Conservation (phyloP, 2,329 filamentous ascomycete genomes). For the Diaporthe citri region DNA sequence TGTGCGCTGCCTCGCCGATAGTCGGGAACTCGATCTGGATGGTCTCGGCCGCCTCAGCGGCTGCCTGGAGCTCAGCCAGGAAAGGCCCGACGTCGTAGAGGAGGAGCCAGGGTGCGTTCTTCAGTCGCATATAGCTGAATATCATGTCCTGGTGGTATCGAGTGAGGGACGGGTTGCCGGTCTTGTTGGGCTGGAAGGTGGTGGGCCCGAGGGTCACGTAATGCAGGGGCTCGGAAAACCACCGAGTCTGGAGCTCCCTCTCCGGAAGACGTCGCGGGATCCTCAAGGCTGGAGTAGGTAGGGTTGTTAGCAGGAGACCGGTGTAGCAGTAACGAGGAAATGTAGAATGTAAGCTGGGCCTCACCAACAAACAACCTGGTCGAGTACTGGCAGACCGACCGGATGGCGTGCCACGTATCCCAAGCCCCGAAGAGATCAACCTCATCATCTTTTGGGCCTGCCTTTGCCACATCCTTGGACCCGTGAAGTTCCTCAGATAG, state of each 20-base stretch:
- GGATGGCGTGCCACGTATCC: constrained; percentile 94
- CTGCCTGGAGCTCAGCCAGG: constrained; percentile 50
- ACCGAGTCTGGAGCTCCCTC: constrained; percentile 72
- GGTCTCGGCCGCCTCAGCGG: constrained; percentile 51
- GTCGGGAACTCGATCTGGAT: constrained; percentile 72
- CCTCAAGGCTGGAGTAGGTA: constrained; percentile 60
- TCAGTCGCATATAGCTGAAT: constrained; percentile 73
- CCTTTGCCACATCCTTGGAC: constrained; percentile 47
- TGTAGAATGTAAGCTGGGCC: constrained; percentile 49
- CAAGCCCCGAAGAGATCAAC: constrained; percentile 83
- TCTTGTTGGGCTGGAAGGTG: constrained; percentile 71
- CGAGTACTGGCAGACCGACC: constrained; percentile 88
- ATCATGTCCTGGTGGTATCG: constrained; percentile 73
- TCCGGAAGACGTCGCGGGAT: constrained; percentile 71
- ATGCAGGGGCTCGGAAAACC: constrained; percentile 78
- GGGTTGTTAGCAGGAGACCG: constrained; percentile 1
- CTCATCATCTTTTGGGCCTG: constrained; percentile 50
- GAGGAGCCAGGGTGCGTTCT: constrained; percentile 72
- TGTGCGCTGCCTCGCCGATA: constrained; percentile 72
- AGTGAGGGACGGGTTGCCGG: constrained; percentile 72
- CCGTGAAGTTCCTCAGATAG: constrained; percentile 59
- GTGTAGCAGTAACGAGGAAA: constrained; percentile 3
- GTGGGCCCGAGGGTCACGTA: constrained; percentile 67
- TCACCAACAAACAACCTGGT: constrained; percentile 85
- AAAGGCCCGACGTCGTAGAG: constrained; percentile 72